Evolutionary conservation across 148 eudicot genomes (phyloP).

Genomic region (Spergularia bocconei): DNA sequence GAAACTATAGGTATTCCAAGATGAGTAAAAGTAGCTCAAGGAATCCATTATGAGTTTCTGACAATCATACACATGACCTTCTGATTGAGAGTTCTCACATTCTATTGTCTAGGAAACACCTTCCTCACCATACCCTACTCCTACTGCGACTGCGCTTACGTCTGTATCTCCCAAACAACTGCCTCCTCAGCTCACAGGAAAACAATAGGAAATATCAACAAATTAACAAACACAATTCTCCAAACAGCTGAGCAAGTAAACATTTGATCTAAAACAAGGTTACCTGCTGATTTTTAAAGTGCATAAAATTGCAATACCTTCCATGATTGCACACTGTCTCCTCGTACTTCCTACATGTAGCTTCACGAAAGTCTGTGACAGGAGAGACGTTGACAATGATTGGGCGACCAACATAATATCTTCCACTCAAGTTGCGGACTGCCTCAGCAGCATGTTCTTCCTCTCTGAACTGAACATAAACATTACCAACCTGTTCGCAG

Average conservation of each 20-base stretch:
- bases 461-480: conserved; percentile 88
- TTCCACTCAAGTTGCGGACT: conserved; percentile 67
- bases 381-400: conserved; percentile 95
- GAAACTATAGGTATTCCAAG: not conserved
- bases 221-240: not conserved
- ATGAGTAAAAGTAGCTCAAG: not conserved
- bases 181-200: conserved; percentile 82
- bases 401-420: conserved; percentile 91
- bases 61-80: too few relatives aligned
- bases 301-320: conserved; percentile 96
- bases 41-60: too few relatives aligned
- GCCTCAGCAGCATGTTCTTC: conserved; percentile 94
- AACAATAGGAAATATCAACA: not conserved
- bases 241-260: not conserved
- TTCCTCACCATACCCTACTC: conserved; percentile 29
- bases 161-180: conserved; percentile 72
- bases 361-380: conserved; percentile 94
- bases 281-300: conserved; percentile 92
- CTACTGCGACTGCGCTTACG: conserved; percentile 75
- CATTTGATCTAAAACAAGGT: conserved; percentile 1
- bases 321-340: conserved; percentile 90
- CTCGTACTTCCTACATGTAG: conserved; percentile 91
- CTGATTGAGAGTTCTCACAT: too few relatives aligned
- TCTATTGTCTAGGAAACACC: too few relatives aligned
- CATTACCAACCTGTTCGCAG: conserved; percentile 75